These are phyloP conservation scores for Pichia kudriavzevii DNA, from an alignment of 1,139 yeast species.

Conservation along the genomic window DNA sequence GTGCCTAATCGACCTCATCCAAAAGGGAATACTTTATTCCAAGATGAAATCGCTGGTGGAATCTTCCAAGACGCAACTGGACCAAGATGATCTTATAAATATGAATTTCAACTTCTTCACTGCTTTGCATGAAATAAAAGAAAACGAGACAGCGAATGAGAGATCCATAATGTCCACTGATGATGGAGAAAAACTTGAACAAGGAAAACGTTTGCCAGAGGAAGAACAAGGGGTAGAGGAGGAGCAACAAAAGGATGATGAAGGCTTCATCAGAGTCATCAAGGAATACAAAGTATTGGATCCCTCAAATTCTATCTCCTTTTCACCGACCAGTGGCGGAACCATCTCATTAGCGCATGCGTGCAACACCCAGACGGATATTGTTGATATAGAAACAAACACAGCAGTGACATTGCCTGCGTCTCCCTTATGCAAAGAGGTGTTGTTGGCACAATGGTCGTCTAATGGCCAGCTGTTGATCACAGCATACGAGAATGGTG, in stretches of 20 bases:
- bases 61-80: constrained; percentile 10
- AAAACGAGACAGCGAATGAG: background rate
- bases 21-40: constrained; percentile 72
- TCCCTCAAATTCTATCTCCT: constrained; percentile 30
- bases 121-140: constrained; percentile 21
- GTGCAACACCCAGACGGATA: constrained; percentile 31
- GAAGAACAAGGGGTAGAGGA: background rate
- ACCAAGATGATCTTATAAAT: constrained; percentile 21
- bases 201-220: background rate
- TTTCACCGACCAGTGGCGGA: constrained; percentile 33
- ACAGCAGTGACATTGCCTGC: constrained; percentile 17
- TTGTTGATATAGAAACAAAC: constrained; percentile 19
- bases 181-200: background rate
- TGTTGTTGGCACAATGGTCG: constrained; percentile 46
- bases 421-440: constrained; percentile 20
- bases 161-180: background rate
- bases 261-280: constrained; percentile 20
- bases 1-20: constrained; percentile 70
- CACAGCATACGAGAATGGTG: constrained; percentile 58
- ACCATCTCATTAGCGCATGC: constrained; percentile 35
- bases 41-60: constrained; percentile 43
- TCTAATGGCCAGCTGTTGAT: constrained; percentile 50
- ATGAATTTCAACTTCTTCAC: constrained; percentile 25
- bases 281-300: constrained; percentile 28
- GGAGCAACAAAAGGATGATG: constrained; percentile 1